phyloP scores from a whole-genome alignment of 305 asterid genomes.

The Salvia sclarea region DNA sequence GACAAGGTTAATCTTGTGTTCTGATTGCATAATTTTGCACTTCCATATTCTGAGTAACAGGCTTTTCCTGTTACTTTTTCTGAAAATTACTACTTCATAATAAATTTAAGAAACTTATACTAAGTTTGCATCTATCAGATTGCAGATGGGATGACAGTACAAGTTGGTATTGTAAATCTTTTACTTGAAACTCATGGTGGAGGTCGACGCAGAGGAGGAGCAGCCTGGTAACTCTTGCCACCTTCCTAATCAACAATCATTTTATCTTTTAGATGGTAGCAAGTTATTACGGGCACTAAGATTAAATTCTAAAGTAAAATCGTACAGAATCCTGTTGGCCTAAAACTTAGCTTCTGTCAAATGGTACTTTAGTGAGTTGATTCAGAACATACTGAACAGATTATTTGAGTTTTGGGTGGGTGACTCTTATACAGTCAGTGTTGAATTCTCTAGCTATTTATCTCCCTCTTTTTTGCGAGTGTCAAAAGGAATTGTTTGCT shows the following conservation, averaged over 20 bases:
- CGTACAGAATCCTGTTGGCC: background rate
- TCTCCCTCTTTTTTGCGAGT: no score
- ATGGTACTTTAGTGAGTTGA: conserved; percentile 1
- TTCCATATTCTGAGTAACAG: conserved; percentile 20
- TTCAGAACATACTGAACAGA: background rate
- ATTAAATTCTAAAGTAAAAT: conserved; percentile 24
- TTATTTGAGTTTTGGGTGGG: no score
- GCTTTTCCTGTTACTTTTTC: conserved; percentile 4
- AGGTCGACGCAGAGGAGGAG: conserved; percentile 81
- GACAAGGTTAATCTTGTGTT: conserved; percentile 70
- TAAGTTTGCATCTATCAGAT: conserved; percentile 60
- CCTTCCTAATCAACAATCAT: conserved; percentile 26
- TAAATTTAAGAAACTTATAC: conserved; percentile 30
- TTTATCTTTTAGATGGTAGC: conserved; percentile 23
- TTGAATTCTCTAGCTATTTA: no score
- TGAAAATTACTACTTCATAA: conserved; percentile 6
- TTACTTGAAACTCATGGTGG: conserved; percentile 98
- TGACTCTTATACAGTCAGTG: no score
- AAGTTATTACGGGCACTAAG: conserved; percentile 11
- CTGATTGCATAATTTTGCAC: conserved; percentile 18
- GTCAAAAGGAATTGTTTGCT: no score
- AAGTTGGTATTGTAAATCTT: conserved; percentile 85
- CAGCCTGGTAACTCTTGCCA: conserved; percentile 75
- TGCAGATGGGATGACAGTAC: conserved; percentile 97
- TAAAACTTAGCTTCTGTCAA: background rate